Evolutionary conservation across 305 asterid genomes (phyloP).

Genomic region (Withania somnifera): DNA sequence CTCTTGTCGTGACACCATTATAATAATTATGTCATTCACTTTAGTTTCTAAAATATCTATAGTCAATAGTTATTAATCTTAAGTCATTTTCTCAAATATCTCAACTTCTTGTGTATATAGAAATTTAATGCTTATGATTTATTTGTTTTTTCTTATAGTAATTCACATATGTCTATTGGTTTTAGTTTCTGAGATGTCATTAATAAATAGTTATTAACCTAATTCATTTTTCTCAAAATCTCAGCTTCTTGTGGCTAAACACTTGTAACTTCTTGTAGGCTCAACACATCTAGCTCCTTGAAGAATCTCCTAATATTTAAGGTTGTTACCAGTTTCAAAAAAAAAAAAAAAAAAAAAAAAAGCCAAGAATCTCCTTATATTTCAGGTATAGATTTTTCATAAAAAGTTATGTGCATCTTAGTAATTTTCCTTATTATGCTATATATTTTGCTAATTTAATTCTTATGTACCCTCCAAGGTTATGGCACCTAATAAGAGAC

Average conservation of each 20-base stretch:
- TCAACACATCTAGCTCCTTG: not conserved
- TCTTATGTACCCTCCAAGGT: not conserved
- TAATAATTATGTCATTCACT: not conserved
- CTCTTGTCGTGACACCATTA: not conserved
- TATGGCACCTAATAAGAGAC: not conserved
- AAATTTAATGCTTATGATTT: not conserved
- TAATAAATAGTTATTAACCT: not conserved
- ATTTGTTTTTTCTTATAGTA: not conserved
- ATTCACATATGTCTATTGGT: not conserved
- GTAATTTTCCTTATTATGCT: not conserved
- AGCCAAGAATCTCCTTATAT: no score
- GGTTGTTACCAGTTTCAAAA: no score
- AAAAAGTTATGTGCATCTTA: not conserved
- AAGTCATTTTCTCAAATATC: not conserved
- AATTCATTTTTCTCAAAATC: not conserved
- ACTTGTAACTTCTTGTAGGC: not conserved
- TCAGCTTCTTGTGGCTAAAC: not conserved
- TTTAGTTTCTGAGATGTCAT: not conserved
- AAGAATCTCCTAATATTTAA: no score
- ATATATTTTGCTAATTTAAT: not conserved
- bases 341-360: no score
- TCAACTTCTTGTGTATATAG: not conserved
- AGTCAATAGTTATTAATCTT: not conserved
- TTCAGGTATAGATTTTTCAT: not conserved
- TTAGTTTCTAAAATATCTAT: not conserved